Percentiles rank a stretch among this genome's conserved stretches.
Evolutionary conservation across 164 flowering plant genomes (phyloP).

Genomic region (Annona squamosa): DNA sequence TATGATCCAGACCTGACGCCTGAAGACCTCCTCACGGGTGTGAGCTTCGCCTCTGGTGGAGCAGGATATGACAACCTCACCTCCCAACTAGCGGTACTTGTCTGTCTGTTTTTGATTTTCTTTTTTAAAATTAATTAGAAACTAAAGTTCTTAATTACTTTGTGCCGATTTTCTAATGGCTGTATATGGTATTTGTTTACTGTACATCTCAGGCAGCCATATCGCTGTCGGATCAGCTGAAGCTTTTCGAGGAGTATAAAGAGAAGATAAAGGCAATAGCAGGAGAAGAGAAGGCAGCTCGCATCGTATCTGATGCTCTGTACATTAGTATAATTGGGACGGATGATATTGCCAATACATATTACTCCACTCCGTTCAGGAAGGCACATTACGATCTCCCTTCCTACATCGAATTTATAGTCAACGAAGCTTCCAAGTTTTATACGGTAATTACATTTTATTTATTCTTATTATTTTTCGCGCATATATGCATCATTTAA

Average conservation of each 20-base stretch:
- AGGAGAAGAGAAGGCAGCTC: slow-evolving; percentile 6
- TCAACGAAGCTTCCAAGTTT: slow-evolving; percentile 4
- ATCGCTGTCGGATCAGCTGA: background rate
- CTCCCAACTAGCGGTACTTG: background rate
- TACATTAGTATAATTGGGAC: slow-evolving; percentile 2
- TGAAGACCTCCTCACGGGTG: slow-evolving; percentile 40
- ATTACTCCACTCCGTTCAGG: slow-evolving; percentile 2
- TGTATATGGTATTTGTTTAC: background rate
- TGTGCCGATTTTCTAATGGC: too few relatives aligned
- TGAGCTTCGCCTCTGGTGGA: slow-evolving; percentile 71
- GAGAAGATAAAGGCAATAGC: slow-evolving; percentile 4
- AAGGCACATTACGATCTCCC: slow-evolving; percentile 12
- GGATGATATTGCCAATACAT: slow-evolving; percentile 8
- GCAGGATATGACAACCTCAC: slow-evolving; percentile 72
- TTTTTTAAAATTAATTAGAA: too few relatives aligned
- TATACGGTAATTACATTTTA: slow-evolving; percentile 1
- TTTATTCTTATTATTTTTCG: too few relatives aligned
- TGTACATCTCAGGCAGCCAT: background rate
- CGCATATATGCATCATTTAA: too few relatives aligned
- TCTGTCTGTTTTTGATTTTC: too few relatives aligned
- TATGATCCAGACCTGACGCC: slow-evolving; percentile 30
- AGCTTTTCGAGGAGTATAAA: slow-evolving; percentile 5
- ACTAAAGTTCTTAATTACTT: too few relatives aligned
- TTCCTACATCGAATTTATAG: slow-evolving; percentile 17
- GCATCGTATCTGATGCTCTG: background rate